Evolutionary conservation across 1,139 yeast genomes (phyloP), one percentile per base, ranked within the genome.

Genomic region (Taphrina communis): DNA sequence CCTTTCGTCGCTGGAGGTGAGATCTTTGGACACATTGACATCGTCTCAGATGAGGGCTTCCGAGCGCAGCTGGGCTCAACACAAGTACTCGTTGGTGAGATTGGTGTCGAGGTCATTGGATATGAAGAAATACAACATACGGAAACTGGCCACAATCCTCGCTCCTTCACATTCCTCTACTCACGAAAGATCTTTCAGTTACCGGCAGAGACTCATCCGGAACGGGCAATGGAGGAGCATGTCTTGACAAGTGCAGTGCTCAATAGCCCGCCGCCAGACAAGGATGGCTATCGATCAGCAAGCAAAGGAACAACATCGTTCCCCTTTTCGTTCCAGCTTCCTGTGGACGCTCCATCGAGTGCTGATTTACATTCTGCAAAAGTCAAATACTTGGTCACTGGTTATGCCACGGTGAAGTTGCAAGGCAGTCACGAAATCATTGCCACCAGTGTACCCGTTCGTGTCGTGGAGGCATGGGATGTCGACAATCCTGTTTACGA

Each of bases 401-500:
- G 67, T 1, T 69, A 69, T 25, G 70, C 66, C 3, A 69, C 61
- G 17, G 60, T 70, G 50, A 65, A 67, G 39, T 69, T 68, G 9
- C 59, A 52, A 11, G 72, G 72, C 5, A 57, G 60, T 2, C 53
- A 50, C 11, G 69, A 70, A 36, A 62, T 46, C 8, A 44, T 70
- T 8, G 66, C 70, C n/a, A 60, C 60, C 19, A 63, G 56, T 21
- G 36, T 48, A 0, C 52, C 61, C 7, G 68, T 70, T 7, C 59
- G 70, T n/a, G 69, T 70, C 5, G 72, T 70, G 1, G 72, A 70
- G 42, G 71, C 72, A 1, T 70, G 72, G 72, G 72, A 70, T 51
- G 61, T 69, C n/a, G 62, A 67, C 58, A 61, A 60, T 48, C 66
- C 71, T 21, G 60, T 46, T 17, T 70, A 70, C 59, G 35, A 42